Evolutionary conservation across 768 basidiomycete genomes (phyloP), one percentile per base, ranked within the genome.

Genomic region (Lyophyllum atratum): DNA sequence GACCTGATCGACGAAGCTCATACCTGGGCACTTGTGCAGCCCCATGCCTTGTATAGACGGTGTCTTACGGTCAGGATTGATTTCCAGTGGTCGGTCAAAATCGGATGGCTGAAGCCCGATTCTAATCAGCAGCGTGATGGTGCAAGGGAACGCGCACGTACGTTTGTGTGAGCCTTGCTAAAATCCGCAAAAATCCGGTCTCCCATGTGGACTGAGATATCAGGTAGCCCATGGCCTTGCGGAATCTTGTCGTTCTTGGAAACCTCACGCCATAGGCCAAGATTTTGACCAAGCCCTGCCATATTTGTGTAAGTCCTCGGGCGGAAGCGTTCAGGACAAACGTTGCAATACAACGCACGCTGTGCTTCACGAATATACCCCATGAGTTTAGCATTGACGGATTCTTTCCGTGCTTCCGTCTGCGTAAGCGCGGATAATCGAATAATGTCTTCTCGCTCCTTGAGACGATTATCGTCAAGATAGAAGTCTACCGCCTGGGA

Each of bases 341-440:
- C n/a, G n/a, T n/a, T n/a, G n/a, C 5, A 4, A 29, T 11, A 8
- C 25, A 8, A 55, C 61, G 49, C 25, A 68, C 69, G 64, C 26
- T 65, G 61, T 33, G 69, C 69, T 44, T 68, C 67, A 22, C 64
- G 63, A 33, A 70, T 67, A 51, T 66, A 70, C 8, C 59, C 63
- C 63, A 67, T 66, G 17, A 70, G 47, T 24, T 51, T 54, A n/a
- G 49, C 55, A 24, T 64, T 60, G 34, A 51, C 60, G 2, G 34
- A 26, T 26, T 58, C 54, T 9, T 29, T 48, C n/a, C 55, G 53
- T 19, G 61, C 59, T 2, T 61, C 54, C 17, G 51, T 26, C 15
- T 40, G 54, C 12, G 56, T 53, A 3, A 70, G 46, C 6, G 24
- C 49, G 1, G 63, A 62, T 6, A 70, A 44, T 24, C 49, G 34